Percentiles rank a stretch among this genome's conserved stretches.
Evolutionary conservation across 2,329 filamentous ascomycete species (phyloP).

Genomic region (Metarhizium brunneum): DNA sequence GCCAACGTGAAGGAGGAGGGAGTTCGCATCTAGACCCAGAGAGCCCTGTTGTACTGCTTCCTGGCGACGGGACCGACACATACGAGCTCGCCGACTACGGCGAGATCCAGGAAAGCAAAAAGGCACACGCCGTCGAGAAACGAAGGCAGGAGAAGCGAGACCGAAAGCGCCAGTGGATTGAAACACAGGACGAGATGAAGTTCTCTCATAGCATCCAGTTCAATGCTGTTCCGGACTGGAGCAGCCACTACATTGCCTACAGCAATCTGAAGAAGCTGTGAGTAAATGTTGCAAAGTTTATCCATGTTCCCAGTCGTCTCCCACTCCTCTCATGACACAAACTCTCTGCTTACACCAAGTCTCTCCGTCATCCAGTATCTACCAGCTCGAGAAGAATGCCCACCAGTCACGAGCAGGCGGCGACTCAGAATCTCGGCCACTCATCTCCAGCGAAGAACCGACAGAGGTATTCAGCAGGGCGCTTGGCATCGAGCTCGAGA

Average conservation of each 20-base stretch:
- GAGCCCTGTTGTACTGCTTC: constrained; percentile 1
- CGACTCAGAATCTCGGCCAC: constrained; percentile 77
- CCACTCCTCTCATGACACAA: background rate
- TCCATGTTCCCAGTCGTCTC: too few species aligned
- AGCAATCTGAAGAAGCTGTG: constrained; percentile 98
- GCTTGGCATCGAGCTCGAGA: constrained; percentile 83
- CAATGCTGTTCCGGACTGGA: constrained; percentile 99
- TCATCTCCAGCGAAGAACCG: constrained; percentile 65
- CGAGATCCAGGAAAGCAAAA: constrained; percentile 19
- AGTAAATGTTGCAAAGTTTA: constrained; percentile 23
- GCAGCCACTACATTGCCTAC: constrained; percentile 94
- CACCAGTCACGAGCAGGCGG: constrained; percentile 51
- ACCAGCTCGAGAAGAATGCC: constrained; percentile 80
- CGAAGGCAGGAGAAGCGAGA: constrained; percentile 36
- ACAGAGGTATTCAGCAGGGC: constrained; percentile 74
- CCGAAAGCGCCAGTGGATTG: constrained; percentile 61
- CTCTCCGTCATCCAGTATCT: constrained; percentile 55
- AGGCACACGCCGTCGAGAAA: constrained; percentile 21
- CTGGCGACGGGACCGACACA: constrained; percentile 10
- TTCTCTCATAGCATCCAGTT: constrained; percentile 99
- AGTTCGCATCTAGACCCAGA: constrained; percentile 9
- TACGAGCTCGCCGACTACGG: constrained; percentile 35
- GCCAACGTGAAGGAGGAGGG: constrained; percentile 27
- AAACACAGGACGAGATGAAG: constrained; percentile 86
- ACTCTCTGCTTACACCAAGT: background rate